phyloP scores from a whole-genome alignment of 306 rosid species.

The Fragaria iinumae region DNA sequence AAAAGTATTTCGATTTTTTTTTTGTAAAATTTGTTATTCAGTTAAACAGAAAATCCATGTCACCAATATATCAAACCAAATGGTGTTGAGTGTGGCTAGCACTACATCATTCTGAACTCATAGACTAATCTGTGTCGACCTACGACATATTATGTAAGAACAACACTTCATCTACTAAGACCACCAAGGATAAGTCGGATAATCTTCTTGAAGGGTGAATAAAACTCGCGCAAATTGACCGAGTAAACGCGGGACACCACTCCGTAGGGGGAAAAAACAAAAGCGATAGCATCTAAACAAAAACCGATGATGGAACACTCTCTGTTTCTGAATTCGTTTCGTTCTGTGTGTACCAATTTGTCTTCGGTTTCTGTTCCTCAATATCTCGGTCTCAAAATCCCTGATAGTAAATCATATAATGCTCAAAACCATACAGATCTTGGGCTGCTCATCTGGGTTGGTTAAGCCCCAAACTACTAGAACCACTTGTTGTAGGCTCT shows the following conservation, averaged over 20 bases:
- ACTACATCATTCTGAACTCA: too few relatives aligned
- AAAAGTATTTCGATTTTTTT: too few relatives aligned
- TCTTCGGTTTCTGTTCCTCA: background rate
- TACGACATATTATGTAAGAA: too few relatives aligned
- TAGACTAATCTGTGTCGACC: too few relatives aligned
- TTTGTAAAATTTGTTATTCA: too few relatives aligned
- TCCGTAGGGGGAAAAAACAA: background rate
- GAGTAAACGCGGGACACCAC: background rate
- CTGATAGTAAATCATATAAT: conserved; percentile 27
- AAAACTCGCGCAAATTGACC: conserved; percentile 29
- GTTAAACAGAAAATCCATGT: too few relatives aligned
- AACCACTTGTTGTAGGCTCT: conserved; percentile 20
- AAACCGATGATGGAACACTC: background rate
- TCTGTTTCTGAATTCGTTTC: background rate
- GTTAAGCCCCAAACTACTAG: conserved; percentile 37
- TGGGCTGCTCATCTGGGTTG: conserved; percentile 50
- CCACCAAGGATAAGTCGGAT: too few relatives aligned
- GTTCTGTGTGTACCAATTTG: too few relatives aligned
- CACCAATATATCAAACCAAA: too few relatives aligned
- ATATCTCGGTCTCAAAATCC: background rate
- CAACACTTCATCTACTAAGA: too few relatives aligned
- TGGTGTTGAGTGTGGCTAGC: too few relatives aligned
- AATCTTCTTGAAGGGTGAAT: too few relatives aligned
- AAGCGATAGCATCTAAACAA: background rate
- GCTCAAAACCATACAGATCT: conserved; percentile 61